Conservation (phyloP, 2,329 filamentous ascomycete genomes). For the Pseudogymnoascus sp. region DNA sequence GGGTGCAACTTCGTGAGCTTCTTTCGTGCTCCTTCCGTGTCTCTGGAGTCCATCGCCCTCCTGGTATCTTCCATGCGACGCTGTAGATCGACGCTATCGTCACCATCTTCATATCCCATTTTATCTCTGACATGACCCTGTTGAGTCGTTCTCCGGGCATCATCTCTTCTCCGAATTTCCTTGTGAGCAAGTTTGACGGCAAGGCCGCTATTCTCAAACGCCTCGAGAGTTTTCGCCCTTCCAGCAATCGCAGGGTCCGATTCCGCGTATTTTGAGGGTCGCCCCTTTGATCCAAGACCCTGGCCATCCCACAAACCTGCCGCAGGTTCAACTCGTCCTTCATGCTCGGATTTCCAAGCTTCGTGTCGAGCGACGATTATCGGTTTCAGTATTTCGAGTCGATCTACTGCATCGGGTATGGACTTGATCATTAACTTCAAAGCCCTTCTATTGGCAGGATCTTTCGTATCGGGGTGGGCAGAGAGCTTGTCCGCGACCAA, state of each 20-base stretch:
- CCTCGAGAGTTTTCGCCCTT: constrained; percentile 54
- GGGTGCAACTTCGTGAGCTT: constrained; percentile 20
- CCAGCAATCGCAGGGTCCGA: constrained; percentile 54
- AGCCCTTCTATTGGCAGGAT: constrained; percentile 47
- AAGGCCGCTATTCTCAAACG: constrained; percentile 62
- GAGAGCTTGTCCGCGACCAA: constrained; percentile 71
- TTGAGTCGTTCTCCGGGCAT: constrained; percentile 46
- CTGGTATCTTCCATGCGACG: constrained; percentile 43
- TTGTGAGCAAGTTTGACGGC: constrained; percentile 68
- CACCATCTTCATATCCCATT: constrained; percentile 25
- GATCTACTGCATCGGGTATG: constrained; percentile 43
- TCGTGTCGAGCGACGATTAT: constrained; percentile 63
- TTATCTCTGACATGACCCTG: constrained; percentile 45
- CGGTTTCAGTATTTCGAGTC: constrained; percentile 71
- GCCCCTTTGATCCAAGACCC: constrained; percentile 4
- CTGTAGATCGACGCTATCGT: constrained; percentile 37
- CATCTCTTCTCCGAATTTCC: constrained; percentile 61
- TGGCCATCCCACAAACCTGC: not conserved
- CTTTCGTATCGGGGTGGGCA: constrained; percentile 66
- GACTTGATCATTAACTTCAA: constrained; percentile 50
- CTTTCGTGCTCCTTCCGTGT: constrained; percentile 15
- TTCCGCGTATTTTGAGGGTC: constrained; percentile 35
- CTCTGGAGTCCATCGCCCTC: constrained; percentile 29
- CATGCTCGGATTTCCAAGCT: constrained; percentile 49
- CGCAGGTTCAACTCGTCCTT: not conserved